phyloP scores from a whole-genome alignment of 2,329 filamentous ascomycete species.

The Kalaharituber pfeilii region DNA sequence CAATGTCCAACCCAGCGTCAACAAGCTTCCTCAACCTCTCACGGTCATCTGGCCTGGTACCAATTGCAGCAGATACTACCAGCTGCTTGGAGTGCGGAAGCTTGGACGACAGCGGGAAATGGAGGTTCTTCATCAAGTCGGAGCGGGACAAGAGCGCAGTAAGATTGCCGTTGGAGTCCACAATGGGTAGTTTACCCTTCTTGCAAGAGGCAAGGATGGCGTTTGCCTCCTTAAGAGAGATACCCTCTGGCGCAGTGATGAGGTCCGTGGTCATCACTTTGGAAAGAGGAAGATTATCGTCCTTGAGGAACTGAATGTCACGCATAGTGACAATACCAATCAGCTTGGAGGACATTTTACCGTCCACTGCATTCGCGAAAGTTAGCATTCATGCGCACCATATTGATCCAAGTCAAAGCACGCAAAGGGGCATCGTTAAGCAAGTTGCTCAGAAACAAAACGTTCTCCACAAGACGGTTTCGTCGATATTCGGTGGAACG shows the following conservation, averaged over 20 bases:
- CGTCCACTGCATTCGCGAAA: slow-evolving; percentile 52
- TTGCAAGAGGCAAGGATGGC: slow-evolving; percentile 83
- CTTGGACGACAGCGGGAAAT: slow-evolving; percentile 94
- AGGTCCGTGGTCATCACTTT: slow-evolving; percentile 93
- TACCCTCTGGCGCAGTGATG: slow-evolving; percentile 67
- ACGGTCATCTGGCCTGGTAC: slow-evolving; percentile 89
- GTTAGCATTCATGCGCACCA: slow-evolving; percentile 24
- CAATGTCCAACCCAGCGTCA: slow-evolving; percentile 86
- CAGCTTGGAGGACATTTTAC: slow-evolving; percentile 85
- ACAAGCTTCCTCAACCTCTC: slow-evolving; percentile 68
- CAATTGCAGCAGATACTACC: slow-evolving; percentile 85
- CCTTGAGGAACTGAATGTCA: slow-evolving; percentile 89
- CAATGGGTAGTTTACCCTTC: slow-evolving; percentile 94
- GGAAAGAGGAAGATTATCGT: slow-evolving; percentile 53
- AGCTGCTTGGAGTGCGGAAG: slow-evolving; percentile 94
- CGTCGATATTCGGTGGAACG: slow-evolving; percentile 97
- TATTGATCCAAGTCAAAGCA: background rate
- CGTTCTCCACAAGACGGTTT: slow-evolving; percentile 67
- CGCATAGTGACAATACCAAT: slow-evolving; percentile 95
- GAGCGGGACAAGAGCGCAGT: slow-evolving; percentile 86
- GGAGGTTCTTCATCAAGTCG: slow-evolving; percentile 95
- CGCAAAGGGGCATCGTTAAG: slow-evolving; percentile 13
- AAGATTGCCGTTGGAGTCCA: slow-evolving; percentile 67
- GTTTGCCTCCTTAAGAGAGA: slow-evolving; percentile 77
- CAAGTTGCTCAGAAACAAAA: slow-evolving; percentile 3